Conservation (phyloP, 371 early-diverging fungal genomes). For the Capillidium rhysosporum region DNA sequence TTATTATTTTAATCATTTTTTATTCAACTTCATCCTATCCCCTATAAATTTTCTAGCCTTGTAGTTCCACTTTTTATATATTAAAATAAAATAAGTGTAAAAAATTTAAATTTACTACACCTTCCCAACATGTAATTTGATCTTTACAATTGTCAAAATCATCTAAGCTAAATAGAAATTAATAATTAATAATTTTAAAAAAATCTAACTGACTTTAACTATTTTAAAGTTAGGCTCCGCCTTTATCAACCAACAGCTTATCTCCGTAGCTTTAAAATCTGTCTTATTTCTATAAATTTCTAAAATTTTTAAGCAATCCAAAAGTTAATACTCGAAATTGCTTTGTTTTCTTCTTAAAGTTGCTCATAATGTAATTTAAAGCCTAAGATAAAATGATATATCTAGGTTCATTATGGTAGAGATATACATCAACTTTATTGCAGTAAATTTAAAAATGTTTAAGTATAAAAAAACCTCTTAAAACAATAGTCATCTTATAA, state of each 20-base stretch:
- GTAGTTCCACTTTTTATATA: slow-evolving; percentile 22
- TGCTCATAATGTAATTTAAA: no score
- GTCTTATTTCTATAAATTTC: no score
- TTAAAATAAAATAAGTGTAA: not conserved
- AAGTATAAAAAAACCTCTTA: no score
- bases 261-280: no score
- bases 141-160: slow-evolving; percentile 22
- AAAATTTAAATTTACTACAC: slow-evolving; percentile 23
- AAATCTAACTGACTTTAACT: slow-evolving; percentile 21
- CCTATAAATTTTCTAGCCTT: slow-evolving; percentile 49
- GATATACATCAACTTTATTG: no score
- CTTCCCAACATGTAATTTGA: slow-evolving; percentile 35
- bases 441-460: no score
- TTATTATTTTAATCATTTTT: slow-evolving; percentile 15
- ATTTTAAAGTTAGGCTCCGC: slow-evolving; percentile 46
- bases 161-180: slow-evolving; percentile 20
- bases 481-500: no score
- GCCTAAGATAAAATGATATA: no score
- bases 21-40: slow-evolving; percentile 34
- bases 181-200: not conserved
- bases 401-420: no score
- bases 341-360: no score
- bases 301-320: no score
- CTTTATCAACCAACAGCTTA: slow-evolving; percentile 43
- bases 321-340: no score